Evolutionary conservation across 2,329 filamentous ascomycete genomes (phyloP).

Genomic region (Karstenula rhodostoma): DNA sequence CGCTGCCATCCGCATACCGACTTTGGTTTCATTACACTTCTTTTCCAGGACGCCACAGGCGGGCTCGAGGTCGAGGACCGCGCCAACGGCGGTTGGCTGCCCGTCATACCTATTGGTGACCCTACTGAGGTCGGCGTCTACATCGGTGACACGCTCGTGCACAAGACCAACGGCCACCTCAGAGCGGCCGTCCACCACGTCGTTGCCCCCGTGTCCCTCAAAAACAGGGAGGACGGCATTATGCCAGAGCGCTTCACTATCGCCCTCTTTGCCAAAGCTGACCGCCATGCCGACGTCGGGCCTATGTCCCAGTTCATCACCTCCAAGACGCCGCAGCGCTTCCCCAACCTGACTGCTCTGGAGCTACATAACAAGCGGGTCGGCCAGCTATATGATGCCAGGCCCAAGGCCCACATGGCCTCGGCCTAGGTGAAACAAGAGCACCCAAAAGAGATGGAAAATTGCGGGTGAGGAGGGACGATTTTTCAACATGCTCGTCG

Average conservation of each 20-base stretch:
- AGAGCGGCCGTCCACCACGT: conserved; percentile 11
- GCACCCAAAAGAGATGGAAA: neutral
- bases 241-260: conserved; percentile 41
- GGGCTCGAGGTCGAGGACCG: conserved; percentile 81
- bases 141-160: conserved; percentile 12
- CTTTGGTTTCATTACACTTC: conserved; percentile 40
- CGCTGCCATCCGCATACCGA: conserved; percentile 32
- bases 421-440: neutral
- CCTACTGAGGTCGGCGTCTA: conserved; percentile 12
- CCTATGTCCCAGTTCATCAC: conserved; percentile 13
- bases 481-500: neutral
- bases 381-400: conserved; percentile 11
- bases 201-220: conserved; percentile 38
- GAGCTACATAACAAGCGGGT: conserved; percentile 15
- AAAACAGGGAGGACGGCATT: conserved; percentile 26
- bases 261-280: conserved; percentile 42
- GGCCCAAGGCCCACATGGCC: neutral
- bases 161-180: conserved; percentile 32
- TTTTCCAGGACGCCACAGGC: conserved; percentile 49
- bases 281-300: conserved; percentile 28
- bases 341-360: conserved; percentile 12
- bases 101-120: conserved; percentile 12
- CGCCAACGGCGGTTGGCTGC: conserved; percentile 25
- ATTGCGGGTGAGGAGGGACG: neutral
- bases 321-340: conserved; percentile 9